Evolutionary conservation across 331 rosid genomes (phyloP).

Genomic region (Saraca asoca): DNA sequence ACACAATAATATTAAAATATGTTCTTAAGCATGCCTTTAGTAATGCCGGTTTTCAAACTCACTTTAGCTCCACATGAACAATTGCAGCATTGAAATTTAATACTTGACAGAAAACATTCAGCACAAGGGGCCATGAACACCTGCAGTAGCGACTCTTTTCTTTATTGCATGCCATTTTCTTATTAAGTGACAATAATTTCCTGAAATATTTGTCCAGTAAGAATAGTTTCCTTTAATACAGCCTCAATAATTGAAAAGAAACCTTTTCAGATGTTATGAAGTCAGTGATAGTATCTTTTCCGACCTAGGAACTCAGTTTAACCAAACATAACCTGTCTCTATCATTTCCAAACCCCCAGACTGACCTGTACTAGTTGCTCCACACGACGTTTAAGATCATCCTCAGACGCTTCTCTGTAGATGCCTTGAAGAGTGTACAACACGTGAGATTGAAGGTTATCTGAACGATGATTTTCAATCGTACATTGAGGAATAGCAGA

Average conservation of each 20-base stretch:
- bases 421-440: slow-evolving; percentile 51
- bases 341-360: slow-evolving; percentile 2
- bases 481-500: slow-evolving; percentile 55
- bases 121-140: neutral
- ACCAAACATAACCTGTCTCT: neutral
- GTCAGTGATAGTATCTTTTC: neutral
- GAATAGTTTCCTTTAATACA: neutral
- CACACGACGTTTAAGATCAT: slow-evolving; percentile 51
- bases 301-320: neutral
- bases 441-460: slow-evolving; percentile 57
- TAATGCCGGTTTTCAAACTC: neutral
- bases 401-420: slow-evolving; percentile 59
- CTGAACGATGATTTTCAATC: slow-evolving; percentile 58
- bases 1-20: neutral
- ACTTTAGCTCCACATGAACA: neutral
- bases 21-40: neutral
- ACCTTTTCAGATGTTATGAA: neutral
- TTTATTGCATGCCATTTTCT: neutral
- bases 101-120: neutral
- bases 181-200: slow-evolving; percentile 3
- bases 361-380: slow-evolving; percentile 68
- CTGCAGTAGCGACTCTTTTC: neutral
- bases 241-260: neutral
- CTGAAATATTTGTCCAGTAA: neutral
- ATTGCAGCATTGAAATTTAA: neutral